Evolutionary conservation across 495 filamentous ascomycete genomes (phyloP), one percentile per base, ranked within the genome.

Genomic region (Penicillium simplicissimum): DNA sequence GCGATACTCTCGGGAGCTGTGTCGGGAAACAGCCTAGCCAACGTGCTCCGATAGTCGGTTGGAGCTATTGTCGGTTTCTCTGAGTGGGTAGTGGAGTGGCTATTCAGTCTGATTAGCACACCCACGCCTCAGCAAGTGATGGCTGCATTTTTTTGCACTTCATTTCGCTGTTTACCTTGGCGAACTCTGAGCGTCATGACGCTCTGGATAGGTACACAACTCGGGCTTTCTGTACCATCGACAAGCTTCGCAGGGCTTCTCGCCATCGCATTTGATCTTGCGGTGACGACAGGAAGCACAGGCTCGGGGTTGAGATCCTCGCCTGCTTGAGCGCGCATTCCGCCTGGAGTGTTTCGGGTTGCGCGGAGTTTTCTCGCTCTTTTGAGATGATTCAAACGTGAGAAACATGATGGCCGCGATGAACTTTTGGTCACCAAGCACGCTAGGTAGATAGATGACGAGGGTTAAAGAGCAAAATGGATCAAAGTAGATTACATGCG

Each of bases 221-320:
- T 67, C 66, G 1, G 66, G 45, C 38, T 58, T 67, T 42, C 62
- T 66, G 38, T 71, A 71, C 66, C 64, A 71, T 31, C 60, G 63
- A 58, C 67, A 72, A n/a, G 65, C 59, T 43, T 66, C 65, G 58
- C 70, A 72, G 0, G 70, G 70, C 45, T 70, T 63, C 49, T 64
- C 60, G 35, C 70, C 67, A 49, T 67, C 52, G 23, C 70, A 72
- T 45, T 64, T 64, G 34, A 72, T 64, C 45, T 70, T 70, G 2
- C 70, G 62, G 19, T 60, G 65, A 54, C 69, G 69, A 55, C 69
- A 71, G 19, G 64, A 67, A 19, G 51, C 59, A 38, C 64, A 67
- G 1, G 64, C 64, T n/a, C 45, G 59, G 6, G 55, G 47, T 17
- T 36, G 61, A 15, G 52, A 57, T 0, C 58, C 58, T 21, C 63